A percentile compares a stretch with the other conserved stretches of the same genome.
Evolutionary conservation across 192 early-diverging fungal genomes (phyloP).

Genomic region (Coemansia sp.): DNA sequence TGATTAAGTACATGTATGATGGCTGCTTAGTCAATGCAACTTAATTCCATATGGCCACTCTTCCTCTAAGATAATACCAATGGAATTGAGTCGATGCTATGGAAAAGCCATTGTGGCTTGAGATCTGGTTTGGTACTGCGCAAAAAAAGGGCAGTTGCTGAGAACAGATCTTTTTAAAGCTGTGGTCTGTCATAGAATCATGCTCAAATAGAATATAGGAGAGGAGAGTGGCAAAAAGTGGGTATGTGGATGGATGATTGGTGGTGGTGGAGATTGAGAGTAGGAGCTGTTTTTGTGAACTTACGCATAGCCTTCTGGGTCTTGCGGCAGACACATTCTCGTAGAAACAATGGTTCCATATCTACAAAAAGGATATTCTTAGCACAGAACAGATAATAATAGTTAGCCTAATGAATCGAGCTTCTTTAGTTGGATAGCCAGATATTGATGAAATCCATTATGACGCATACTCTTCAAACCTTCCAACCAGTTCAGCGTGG

Average conservation of each 20-base stretch:
- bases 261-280: not conserved
- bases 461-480: conserved; percentile 45
- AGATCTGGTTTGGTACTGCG: not conserved
- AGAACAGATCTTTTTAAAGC: not conserved
- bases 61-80: too few species aligned
- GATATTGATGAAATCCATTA: not conserved
- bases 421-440: not conserved
- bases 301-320: conserved; percentile 40
- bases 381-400: not conserved
- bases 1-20: too few species aligned
- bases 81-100: too few species aligned
- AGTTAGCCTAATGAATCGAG: not conserved
- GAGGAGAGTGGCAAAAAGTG: not conserved
- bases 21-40: too few species aligned
- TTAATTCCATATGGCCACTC: too few species aligned
- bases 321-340: conserved; percentile 17
- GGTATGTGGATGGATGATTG: not conserved
- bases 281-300: conserved; percentile 10
- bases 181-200: not conserved
- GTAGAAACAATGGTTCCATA: conserved; percentile 44
- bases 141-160: not conserved
- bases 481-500: conserved; percentile 31
- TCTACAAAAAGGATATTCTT: conserved; percentile 19
- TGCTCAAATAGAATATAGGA: not conserved
- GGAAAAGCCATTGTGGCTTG: too few species aligned